Conservation (phyloP, 441 rosid species). For the Oxalis stricta region DNA sequence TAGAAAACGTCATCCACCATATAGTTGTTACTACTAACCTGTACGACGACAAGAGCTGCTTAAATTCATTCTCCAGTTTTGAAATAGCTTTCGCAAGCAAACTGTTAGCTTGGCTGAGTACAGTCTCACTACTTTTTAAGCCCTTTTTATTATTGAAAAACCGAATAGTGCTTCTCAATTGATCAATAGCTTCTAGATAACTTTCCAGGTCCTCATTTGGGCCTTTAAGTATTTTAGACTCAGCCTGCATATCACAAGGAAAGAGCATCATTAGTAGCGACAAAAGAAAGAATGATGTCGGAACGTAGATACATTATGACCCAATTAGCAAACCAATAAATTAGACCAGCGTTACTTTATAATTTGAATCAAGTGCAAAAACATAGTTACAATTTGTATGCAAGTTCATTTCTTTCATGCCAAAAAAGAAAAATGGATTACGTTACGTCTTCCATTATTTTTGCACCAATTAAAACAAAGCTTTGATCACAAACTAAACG, state of each 20-base stretch:
- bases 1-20: not conserved
- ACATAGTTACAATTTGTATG: too few relatives aligned
- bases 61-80: constrained; percentile 89
- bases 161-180: constrained; percentile 55
- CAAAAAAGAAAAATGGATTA: too few relatives aligned
- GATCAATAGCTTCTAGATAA: constrained; percentile 81
- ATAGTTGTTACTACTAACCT: constrained; percentile 44
- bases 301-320: not conserved
- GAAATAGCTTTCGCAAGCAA: constrained; percentile 87
- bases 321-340: too few relatives aligned
- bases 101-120: constrained; percentile 50
- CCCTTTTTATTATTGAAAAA: constrained; percentile 58
- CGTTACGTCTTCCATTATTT: too few relatives aligned
- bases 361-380: too few relatives aligned
- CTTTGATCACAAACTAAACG: too few relatives aligned
- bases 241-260: constrained; percentile 50
- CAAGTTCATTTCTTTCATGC: too few relatives aligned
- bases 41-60: constrained; percentile 62
- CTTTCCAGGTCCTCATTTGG: constrained; percentile 91
- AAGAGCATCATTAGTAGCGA: constrained; percentile 5
- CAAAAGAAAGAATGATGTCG: not conserved
- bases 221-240: constrained; percentile 74
- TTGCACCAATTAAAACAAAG: too few relatives aligned
- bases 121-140: constrained; percentile 58
- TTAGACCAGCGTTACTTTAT: too few relatives aligned